These are phyloP conservation scores for Pontederia paniculata DNA, from an alignment of 176 grass and related monocot genomes.

Conservation along the genomic window DNA sequence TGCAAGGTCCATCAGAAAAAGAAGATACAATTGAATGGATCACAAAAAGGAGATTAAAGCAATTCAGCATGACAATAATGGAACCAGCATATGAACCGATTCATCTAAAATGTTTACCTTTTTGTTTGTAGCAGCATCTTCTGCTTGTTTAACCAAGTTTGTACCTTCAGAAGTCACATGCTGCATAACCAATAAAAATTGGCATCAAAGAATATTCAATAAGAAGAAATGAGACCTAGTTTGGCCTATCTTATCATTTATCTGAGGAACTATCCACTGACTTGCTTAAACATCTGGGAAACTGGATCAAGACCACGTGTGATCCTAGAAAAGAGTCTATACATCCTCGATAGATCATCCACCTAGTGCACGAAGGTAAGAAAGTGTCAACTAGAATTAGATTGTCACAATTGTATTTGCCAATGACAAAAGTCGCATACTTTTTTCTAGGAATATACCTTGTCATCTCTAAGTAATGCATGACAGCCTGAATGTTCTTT, in stretches of 20 bases:
- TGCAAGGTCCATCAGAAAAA: too few species aligned
- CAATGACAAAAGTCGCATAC: not conserved
- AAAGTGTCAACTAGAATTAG: not conserved
- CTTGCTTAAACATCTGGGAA: constrained; percentile 20
- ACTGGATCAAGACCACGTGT: constrained; percentile 4
- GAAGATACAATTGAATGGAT: too few species aligned
- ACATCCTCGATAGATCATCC: constrained; percentile 19
- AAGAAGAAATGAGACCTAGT: not conserved
- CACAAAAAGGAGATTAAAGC: too few species aligned
- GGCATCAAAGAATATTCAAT: not conserved
- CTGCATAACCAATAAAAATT: not conserved
- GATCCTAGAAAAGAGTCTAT: constrained; percentile 23
- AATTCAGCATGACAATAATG: too few species aligned
- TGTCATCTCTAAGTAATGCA: constrained; percentile 88
- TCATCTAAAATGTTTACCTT: not conserved
- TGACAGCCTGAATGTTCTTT: constrained; percentile 94
- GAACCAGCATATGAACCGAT: too few species aligned
- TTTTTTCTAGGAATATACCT: constrained; percentile 28
- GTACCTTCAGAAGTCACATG: constrained; percentile 19
- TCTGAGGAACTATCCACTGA: not conserved
- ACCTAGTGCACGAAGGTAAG: not conserved
- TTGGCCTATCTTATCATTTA: not conserved
- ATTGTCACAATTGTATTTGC: not conserved
- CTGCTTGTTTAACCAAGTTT: constrained; percentile 14
- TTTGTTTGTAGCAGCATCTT: constrained; percentile 8